A percentile compares a stretch with the other conserved stretches of the same genome.
Conservation (phyloP, 2,329 filamentous ascomycete genomes). For the Fusarium cyanostomum region DNA sequence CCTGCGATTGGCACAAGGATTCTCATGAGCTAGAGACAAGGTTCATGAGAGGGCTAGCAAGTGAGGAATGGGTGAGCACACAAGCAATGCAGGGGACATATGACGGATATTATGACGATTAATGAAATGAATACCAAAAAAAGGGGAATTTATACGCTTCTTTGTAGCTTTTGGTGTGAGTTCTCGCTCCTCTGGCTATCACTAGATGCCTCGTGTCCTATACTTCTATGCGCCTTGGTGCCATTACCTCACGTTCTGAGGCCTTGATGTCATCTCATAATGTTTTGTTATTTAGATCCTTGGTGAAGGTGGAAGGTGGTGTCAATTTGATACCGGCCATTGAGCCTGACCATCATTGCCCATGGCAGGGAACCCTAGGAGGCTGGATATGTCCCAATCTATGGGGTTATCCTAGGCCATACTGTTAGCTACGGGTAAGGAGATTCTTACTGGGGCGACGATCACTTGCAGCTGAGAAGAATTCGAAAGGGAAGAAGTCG, state of each 20-base stretch:
- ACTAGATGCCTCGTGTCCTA: not conserved
- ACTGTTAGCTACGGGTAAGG: constrained; percentile 7
- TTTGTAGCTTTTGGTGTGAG: not conserved
- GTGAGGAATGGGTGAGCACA: constrained; percentile 71
- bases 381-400: constrained; percentile 41
- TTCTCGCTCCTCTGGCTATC: too few species aligned
- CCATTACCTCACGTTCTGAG: not conserved
- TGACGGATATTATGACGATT: constrained; percentile 63
- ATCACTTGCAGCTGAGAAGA: constrained; percentile 33
- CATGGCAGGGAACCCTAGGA: constrained; percentile 33
- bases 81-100: constrained; percentile 68
- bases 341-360: constrained; percentile 14
- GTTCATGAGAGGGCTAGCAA: constrained; percentile 65
- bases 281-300: not conserved
- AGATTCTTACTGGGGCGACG: not conserved
- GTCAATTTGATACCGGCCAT: constrained; percentile 27
- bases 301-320: not conserved
- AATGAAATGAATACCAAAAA: not conserved
- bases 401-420: constrained; percentile 32
- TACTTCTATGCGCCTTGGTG: not conserved
- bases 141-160: not conserved
- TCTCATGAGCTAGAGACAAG: constrained; percentile 63
- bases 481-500: constrained; percentile 29
- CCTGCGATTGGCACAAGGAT: constrained; percentile 84
- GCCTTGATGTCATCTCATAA: not conserved